Evolutionary conservation across 768 basidiomycete genomes (phyloP), one percentile per base, ranked within the genome.

Genomic region (Boletus bicolor): DNA sequence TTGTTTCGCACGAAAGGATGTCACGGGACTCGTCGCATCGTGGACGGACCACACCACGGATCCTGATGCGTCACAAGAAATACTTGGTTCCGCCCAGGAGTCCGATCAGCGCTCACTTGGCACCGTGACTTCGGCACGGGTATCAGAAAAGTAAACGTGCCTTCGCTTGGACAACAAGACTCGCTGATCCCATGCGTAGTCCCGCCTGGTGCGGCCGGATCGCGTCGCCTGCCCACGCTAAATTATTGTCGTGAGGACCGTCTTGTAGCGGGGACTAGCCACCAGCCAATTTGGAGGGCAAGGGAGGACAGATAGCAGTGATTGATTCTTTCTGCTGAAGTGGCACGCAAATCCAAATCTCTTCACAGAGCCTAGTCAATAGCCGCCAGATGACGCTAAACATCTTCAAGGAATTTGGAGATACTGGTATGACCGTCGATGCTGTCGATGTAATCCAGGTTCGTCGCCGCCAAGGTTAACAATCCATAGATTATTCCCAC

Each of bases 81-180:
- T 4, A 14, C 2, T 0, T 44, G 49, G 37, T 11, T 19, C 49
- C n/a, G 24, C 39, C n/a, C 28, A 28, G n/a, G n/a, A 7, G 26
- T 2, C 19, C 19, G 36, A 14, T 12, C 5, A 21, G 36, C 36
- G 24, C 38, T 12, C 36, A 53, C 39, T 21, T 6, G 36, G 28
- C 48, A 41, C 37, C 24, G 19, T 26, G n/a, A 44, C 32, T 51
- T 49, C 24, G 26, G 47, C 35, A 49, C 46, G 35, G 35, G 47
- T 21, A 51, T 28, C 26, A 35, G 26, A 30, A 36, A 7, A 19
- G 4, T 8, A 11, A 34, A 57, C 36, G 41, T 44, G 56, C 17
- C 5, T 28, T 49, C 56, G 55, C 55, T 57, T 57, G 56, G 47
- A 34, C 11, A 9, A 44, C 43, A n/a, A 28, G 46, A 39, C 41